Conservation (phyloP, 805 yeast species). For the Kodamaea hsintzibuensis region DNA sequence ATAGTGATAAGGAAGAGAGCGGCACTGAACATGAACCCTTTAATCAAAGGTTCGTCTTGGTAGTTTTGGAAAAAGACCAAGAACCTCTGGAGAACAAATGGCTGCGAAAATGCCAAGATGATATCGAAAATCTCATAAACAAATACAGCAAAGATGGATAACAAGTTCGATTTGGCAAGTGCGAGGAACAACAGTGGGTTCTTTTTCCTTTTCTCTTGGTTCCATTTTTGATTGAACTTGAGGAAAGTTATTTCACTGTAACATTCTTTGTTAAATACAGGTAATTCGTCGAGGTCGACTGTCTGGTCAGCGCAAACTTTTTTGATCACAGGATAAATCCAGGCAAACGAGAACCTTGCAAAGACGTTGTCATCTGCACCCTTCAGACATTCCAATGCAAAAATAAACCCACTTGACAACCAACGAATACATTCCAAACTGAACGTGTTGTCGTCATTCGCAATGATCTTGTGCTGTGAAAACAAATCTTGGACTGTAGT, state of each 20-base stretch:
- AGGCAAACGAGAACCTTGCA: conserved; percentile 23
- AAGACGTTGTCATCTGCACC: conserved; percentile 14
- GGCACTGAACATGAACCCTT: conserved; percentile 15
- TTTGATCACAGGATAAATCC: conserved; percentile 28
- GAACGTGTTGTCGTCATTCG: background rate
- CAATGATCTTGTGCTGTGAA: conserved; percentile 9
- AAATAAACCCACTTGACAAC: conserved; percentile 2
- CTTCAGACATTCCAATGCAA: conserved; percentile 6
- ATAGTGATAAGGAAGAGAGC: conserved; percentile 9
- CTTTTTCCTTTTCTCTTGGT: conserved; percentile 14
- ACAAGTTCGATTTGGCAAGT: conserved; percentile 12
- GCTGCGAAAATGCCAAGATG: conserved; percentile 8
- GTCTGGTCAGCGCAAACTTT: conserved; percentile 22
- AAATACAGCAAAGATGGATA: conserved; percentile 7
- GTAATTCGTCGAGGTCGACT: conserved; percentile 20
- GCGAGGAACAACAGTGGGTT: conserved; percentile 10
- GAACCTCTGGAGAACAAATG: conserved; percentile 10
- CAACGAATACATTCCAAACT: conserved; percentile 1
- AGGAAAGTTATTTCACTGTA: conserved; percentile 17
- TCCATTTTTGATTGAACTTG: conserved; percentile 26
- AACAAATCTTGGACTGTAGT: conserved; percentile 10
- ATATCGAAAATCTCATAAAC: background rate
- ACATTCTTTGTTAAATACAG: conserved; percentile 5
- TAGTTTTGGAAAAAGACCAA: conserved; percentile 1
- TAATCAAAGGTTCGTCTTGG: conserved; percentile 13